Evolutionary conservation across 2,329 filamentous ascomycete genomes (phyloP), one percentile per base, ranked within the genome.

Genomic region (Aspergillus phoenicis): DNA sequence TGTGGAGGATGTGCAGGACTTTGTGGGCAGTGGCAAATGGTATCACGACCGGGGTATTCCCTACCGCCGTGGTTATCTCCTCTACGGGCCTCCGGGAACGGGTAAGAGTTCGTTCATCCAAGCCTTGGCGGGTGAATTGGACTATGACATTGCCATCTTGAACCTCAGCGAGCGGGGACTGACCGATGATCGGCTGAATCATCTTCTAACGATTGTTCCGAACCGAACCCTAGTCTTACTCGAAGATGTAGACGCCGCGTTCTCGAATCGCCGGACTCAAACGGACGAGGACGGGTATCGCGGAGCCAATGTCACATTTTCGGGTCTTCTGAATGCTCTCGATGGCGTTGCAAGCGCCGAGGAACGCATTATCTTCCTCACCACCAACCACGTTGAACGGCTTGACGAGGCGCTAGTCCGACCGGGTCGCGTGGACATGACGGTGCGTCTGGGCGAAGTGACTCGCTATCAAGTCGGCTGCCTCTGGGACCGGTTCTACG

Each of bases 91-190:
- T 4, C 93, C 93, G 0, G 93, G 93, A 0, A 96, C 90, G 45
- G 96, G 92, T 38, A 98, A 96, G 81, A 97, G 90, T 62, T 96
- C 92, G 0, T 98, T 99, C 69, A 97, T 99, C 64, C 93, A 97
- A 76, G 93, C 95, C 0, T 80, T 99, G 45, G 95, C 95, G 0
- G 94, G 93, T n/a, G 89, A 95, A 71, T 78, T 97, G 59, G 91
- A 97, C 73, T 97, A 94, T 75, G 91, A 91, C 69, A 95, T 97
- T 68, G 93, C 93, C 56, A 93, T 97, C 79, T 83, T 97, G 66
- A 97, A 97, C 69, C 84, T 97, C 30, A 95, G 91, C 76, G 91
- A 97, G 79, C 85, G 91, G 58, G 93, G 93, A 15, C 84, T 97
- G 72, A 96, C 92, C 2, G 94, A 97, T 69, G 91, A 97, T 73